A percentile compares a stretch with the other conserved stretches of the same genome.
Evolutionary conservation across 306 rosid species (phyloP).

Genomic region (Lithocarpus polystachyus): DNA sequence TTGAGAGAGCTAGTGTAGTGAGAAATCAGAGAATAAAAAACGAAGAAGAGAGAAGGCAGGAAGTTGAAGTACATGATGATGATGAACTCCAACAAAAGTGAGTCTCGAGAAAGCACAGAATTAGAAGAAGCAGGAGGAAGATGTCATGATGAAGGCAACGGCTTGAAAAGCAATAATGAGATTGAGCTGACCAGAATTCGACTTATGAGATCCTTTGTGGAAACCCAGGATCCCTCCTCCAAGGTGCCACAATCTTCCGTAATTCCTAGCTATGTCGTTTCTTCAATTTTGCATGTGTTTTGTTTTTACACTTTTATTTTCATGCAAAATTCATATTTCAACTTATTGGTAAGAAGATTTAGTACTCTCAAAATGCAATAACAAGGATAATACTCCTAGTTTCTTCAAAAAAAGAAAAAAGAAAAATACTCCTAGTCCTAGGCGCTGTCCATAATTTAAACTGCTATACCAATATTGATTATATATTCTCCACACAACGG

Average conservation of each 20-base stretch:
- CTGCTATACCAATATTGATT: not conserved
- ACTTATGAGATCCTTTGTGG: slow-evolving; percentile 23
- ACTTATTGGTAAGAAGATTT: not conserved
- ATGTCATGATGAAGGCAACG: not conserved
- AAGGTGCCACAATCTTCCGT: not conserved
- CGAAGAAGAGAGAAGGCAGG: not conserved
- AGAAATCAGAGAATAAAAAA: not conserved
- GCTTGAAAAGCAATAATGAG: not conserved
- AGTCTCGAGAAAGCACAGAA: not conserved
- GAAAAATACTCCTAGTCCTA: no score
- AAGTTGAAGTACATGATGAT: not conserved
- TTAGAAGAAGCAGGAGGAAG: not conserved
- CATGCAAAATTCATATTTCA: not conserved
- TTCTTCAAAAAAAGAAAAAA: no score
- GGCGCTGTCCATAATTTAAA: no score
- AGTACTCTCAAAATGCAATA: not conserved
- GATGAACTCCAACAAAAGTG: not conserved
- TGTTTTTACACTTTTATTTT: not conserved
- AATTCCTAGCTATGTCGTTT: not conserved
- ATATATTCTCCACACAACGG: no score
- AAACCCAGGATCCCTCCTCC: slow-evolving; percentile 26
- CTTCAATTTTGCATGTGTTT: not conserved
- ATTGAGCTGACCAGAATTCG: slow-evolving; percentile 9
- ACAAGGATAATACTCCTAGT: no score
- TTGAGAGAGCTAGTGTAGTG: not conserved